A percentile compares a stretch with the other conserved stretches of the same genome.
These are phyloP conservation scores for Durotheca rogersii DNA, from an alignment of 495 filamentous ascomycete genomes.

Conservation along the genomic window DNA sequence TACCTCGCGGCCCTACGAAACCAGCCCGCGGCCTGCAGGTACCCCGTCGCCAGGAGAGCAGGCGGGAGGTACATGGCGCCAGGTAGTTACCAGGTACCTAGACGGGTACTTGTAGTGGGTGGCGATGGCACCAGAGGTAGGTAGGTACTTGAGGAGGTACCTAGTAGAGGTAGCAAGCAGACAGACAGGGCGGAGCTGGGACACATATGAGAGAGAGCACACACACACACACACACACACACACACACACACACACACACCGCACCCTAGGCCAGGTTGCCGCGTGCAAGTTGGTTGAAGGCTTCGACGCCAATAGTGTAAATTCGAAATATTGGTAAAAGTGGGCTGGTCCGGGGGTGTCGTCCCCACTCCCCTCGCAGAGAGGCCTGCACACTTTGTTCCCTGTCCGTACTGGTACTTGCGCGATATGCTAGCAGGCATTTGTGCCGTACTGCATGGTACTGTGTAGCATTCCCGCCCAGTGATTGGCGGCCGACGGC, in stretches of 20 bases:
- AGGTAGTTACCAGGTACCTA: no score
- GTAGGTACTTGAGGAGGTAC: no score
- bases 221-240: no score
- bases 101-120: no score
- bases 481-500: conserved; percentile 6
- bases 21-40: no score
- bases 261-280: conserved; percentile 32
- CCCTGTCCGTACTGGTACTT: conserved; percentile 2
- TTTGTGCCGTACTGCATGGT: conserved; percentile 14
- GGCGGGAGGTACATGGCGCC: no score
- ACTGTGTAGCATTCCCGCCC: conserved; percentile 3
- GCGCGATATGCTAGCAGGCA: conserved; percentile 18
- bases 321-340: conserved; percentile 36
- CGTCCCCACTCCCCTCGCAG: conserved; percentile 29
- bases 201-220: no score
- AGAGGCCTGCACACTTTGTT: conserved; percentile 1
- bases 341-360: conserved; percentile 28
- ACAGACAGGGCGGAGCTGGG: conserved; percentile 11
- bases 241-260: no score
- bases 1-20: no score
- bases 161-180: conserved; percentile 20
- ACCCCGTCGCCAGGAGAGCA: no score
- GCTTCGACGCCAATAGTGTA: conserved; percentile 38
- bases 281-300: conserved; percentile 33
- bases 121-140: no score